Evolutionary conservation across 2,329 filamentous ascomycete genomes (phyloP).

Genomic region (Trichoderma guizhouense): DNA sequence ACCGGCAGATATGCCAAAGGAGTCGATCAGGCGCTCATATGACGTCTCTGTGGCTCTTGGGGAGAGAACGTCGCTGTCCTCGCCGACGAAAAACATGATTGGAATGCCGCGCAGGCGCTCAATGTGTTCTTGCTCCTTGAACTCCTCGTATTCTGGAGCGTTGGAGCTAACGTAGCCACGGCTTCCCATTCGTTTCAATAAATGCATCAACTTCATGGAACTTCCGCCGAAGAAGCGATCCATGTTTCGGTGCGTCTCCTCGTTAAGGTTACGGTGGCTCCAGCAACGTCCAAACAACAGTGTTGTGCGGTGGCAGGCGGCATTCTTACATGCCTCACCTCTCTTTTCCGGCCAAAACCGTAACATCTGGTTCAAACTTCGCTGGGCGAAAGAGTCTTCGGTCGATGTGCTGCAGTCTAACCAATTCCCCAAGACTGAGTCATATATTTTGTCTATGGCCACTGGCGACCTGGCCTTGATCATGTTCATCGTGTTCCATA

Average conservation of each 20-base stretch:
- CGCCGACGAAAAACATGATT: constrained; percentile 53
- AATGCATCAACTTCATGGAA: constrained; percentile 54
- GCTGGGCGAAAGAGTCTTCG: constrained; percentile 42
- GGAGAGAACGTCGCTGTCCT: constrained; percentile 55
- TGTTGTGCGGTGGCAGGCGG: constrained; percentile 57
- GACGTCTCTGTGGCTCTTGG: constrained; percentile 51
- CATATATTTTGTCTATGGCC: constrained; percentile 49
- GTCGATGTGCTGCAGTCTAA: constrained; percentile 52
- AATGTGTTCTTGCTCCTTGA: constrained; percentile 51
- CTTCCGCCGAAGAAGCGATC: constrained; percentile 61
- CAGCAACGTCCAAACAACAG: constrained; percentile 60
- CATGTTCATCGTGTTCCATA: constrained; percentile 55
- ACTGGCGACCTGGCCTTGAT: constrained; percentile 52
- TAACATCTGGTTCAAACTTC: constrained; percentile 51
- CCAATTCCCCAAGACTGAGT: constrained; percentile 48
- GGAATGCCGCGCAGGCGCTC: constrained; percentile 49
- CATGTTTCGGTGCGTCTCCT: constrained; percentile 60
- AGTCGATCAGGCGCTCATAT: constrained; percentile 50
- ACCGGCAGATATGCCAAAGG: constrained; percentile 42
- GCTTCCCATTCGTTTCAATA: constrained; percentile 56
- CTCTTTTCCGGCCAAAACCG: constrained; percentile 54
- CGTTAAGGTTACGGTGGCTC: constrained; percentile 63
- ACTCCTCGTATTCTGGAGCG: constrained; percentile 42
- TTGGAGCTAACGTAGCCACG: constrained; percentile 52
- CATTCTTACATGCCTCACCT: constrained; percentile 58